Evolutionary conservation across 1,284 basidiomycete genomes (phyloP).

Genomic region (Entoloma clypeatum): DNA sequence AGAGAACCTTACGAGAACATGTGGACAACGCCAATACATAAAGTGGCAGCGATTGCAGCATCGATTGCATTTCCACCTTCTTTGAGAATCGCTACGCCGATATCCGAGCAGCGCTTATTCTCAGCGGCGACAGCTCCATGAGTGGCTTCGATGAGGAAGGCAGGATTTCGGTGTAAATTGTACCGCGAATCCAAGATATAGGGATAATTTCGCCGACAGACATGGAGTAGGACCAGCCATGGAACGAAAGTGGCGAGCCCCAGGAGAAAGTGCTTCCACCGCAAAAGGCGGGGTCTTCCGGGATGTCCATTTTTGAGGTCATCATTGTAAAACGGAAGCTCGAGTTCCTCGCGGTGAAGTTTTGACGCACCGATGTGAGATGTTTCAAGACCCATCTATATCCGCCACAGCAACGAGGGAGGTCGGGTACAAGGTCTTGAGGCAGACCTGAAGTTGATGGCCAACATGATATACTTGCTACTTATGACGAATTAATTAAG

Average conservation of each 20-base stretch:
- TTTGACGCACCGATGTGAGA: background rate
- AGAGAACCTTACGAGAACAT: conserved; percentile 73
- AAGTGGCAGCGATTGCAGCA: conserved; percentile 74
- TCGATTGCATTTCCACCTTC: conserved; percentile 91
- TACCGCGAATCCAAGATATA: background rate
- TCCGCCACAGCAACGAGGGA: too few relatives aligned
- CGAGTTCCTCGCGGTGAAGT: background rate
- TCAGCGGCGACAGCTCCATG: conserved; percentile 87
- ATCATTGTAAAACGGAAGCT: conserved; percentile 6
- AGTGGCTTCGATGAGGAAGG: conserved; percentile 68
- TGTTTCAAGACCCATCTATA: too few relatives aligned
- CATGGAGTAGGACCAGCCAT: conserved; percentile 2
- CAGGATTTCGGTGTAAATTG: conserved; percentile 47
- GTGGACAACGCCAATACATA: conserved; percentile 86
- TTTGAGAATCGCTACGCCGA: conserved; percentile 75
- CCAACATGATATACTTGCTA: too few relatives aligned
- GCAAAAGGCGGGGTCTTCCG: background rate
- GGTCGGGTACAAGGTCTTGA: too few relatives aligned
- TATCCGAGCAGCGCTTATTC: conserved; percentile 77
- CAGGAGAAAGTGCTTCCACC: conserved; percentile 9
- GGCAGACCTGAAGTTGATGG: too few relatives aligned
- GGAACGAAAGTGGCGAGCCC: conserved; percentile 4
- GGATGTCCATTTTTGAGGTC: background rate
- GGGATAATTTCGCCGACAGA: background rate
- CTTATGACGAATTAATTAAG: too few relatives aligned